Conservation (phyloP, 768 basidiomycete genomes). For the Glaciozyma martinii region DNA sequence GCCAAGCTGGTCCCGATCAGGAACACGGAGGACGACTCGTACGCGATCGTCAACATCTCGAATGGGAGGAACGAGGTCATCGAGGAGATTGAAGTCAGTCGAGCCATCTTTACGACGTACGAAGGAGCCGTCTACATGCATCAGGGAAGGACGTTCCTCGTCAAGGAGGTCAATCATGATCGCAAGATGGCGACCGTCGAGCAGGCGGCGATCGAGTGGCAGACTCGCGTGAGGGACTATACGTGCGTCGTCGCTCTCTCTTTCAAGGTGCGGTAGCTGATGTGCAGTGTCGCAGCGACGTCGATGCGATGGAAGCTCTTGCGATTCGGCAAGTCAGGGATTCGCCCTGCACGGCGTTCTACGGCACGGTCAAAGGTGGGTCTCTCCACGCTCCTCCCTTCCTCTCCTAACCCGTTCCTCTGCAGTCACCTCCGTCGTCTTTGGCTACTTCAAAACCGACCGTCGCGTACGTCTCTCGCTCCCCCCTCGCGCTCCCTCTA, state of each 20-base stretch:
- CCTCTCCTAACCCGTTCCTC: constrained; percentile 38
- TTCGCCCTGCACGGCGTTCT: constrained; percentile 54
- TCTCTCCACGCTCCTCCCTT: constrained; percentile 2
- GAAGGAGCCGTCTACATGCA: constrained; percentile 87
- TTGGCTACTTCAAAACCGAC: constrained; percentile 69
- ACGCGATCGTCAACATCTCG: constrained; percentile 60
- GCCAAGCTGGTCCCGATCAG: constrained; percentile 64
- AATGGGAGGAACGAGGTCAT: constrained; percentile 46
- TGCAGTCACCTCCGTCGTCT: constrained; percentile 59
- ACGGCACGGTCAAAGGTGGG: constrained; percentile 47
- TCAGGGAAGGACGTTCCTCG: constrained; percentile 71
- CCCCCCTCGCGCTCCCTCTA: neutral
- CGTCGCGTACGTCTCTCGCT: constrained; percentile 43
- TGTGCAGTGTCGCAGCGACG: constrained; percentile 48
- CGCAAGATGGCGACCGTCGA: constrained; percentile 59
- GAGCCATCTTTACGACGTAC: constrained; percentile 75
- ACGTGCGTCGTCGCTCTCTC: constrained; percentile 46
- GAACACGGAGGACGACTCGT: constrained; percentile 68
- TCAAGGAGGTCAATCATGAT: constrained; percentile 72
- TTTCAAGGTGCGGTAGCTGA: neutral
- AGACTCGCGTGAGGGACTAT: constrained; percentile 66
- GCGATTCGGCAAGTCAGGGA: constrained; percentile 59
- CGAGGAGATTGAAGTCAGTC: constrained; percentile 73
- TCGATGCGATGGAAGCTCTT: constrained; percentile 66
- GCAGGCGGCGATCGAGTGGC: constrained; percentile 72